Evolutionary conservation across 2,329 filamentous ascomycete genomes (phyloP).

Genomic region (Tolypocladium tropicale): DNA sequence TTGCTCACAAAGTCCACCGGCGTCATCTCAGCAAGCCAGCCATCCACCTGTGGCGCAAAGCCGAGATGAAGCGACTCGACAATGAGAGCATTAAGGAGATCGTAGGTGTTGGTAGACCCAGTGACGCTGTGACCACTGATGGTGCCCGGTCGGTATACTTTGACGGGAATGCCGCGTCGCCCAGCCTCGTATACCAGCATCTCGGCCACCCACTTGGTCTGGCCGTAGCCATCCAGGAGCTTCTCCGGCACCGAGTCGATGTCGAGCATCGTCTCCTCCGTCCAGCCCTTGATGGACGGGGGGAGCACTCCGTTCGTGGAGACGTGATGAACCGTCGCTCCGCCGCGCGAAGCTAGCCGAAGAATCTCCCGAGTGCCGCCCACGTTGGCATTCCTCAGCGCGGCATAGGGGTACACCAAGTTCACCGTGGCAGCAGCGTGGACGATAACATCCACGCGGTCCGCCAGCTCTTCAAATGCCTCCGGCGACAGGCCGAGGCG

Average conservation of each 20-base stretch:
- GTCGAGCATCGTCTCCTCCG: conserved; percentile 56
- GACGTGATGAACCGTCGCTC: conserved; percentile 66
- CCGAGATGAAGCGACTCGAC: conserved; percentile 69
- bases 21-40: conserved; percentile 76
- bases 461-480: conserved; percentile 53
- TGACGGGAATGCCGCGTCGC: conserved; percentile 57
- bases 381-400: conserved; percentile 63
- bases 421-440: conserved; percentile 74
- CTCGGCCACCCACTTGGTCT: conserved; percentile 76
- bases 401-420: conserved; percentile 72
- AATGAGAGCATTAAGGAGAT: conserved; percentile 65
- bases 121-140: conserved; percentile 69
- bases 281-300: conserved; percentile 58
- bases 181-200: conserved; percentile 62
- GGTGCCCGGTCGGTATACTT: conserved; percentile 64
- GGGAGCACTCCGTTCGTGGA: conserved; percentile 75
- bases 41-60: conserved; percentile 57
- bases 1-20: conserved; percentile 73
- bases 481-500: conserved; percentile 58
- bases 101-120: conserved; percentile 68
- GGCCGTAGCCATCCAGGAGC: conserved; percentile 63
- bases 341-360: conserved; percentile 55
- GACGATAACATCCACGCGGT: conserved; percentile 60
- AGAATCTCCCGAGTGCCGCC: conserved; percentile 70
- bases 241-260: conserved; percentile 60